A percentile compares a stretch with the other conserved stretches of the same genome.
Conservation (phyloP, 176 grass and related monocot genomes). For the Sorghum bicolor region Sorghum_bicolor_NCBIv3 NC_012870.2:17746501-17747000, state of each 20-base stretch:
- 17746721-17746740: not conserved
- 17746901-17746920: not conserved
- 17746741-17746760: not conserved
- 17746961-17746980: not conserved
- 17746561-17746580: not conserved
- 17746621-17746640: conserved; percentile 25
- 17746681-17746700: not conserved
- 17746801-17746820: not conserved
- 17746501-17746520: not conserved
- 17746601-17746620: not conserved
- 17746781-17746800: too few relatives aligned
- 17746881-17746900: not conserved
- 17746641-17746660: conserved; percentile 16
- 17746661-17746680: not conserved
- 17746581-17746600: not conserved
- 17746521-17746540: not conserved
- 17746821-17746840: conserved; percentile 1
- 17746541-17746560: conserved; percentile 8
- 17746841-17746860: not conserved
- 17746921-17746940: not conserved
- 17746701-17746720: not conserved
- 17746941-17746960: not conserved
- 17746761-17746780: not conserved
- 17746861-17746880: not conserved
- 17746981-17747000: not conserved